Base-by-base conservation (phyloP, 306 rosid species). In the Clitoria ternatea region DNA sequence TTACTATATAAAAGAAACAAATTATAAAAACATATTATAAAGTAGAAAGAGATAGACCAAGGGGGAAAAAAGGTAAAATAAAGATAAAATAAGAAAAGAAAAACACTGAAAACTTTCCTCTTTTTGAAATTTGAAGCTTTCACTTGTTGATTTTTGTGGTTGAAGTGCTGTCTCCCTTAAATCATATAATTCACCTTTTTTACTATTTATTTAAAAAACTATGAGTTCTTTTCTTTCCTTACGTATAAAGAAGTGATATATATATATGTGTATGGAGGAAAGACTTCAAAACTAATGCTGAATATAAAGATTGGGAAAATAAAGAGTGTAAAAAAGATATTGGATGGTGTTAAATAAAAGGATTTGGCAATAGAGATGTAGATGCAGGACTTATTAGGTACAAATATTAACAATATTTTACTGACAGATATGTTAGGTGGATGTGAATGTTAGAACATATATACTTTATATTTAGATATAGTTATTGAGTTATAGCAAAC, bases 401-500 rank as follows among this genome's bases (percentile, higher is more conserved):
- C 10, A 44, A 26, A 29, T 18, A 40, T 13, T 20, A 29, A 30
- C 30, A 59, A 59, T 60, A 29, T 60, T 72, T 60, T 40, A 32
- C 35, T 1, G 15, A n/a, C 3, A 4, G 55, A 49, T 14, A 42
- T 32, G 66, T 62, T 77, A 19, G 77, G 74, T 69, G 26, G 61
- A 26, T 77, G 73, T 73, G 75, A 57, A 68, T 32, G 68, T 75
- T 72, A 49, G 72, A 71, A 67, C 1, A 39, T 29, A 9, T 26
- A 15, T 49, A n/a, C 63, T 39, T 73, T 55, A 62, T 30, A 48
- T 62, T 15, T 20, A 26, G n/a, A n/a, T 36, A 24, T 65, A 63
- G 64, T 61, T 70, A 6, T 83, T 63, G 55, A 35, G 70, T 83
- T 61, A 62, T 73, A 52, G 50, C 72, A 70, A 77, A 78, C 74